Percentiles rank a stretch among this genome's conserved stretches.
Evolutionary conservation across 176 grass and related monocot species (phyloP).

Genomic region (Triticum turgidum): DNA sequence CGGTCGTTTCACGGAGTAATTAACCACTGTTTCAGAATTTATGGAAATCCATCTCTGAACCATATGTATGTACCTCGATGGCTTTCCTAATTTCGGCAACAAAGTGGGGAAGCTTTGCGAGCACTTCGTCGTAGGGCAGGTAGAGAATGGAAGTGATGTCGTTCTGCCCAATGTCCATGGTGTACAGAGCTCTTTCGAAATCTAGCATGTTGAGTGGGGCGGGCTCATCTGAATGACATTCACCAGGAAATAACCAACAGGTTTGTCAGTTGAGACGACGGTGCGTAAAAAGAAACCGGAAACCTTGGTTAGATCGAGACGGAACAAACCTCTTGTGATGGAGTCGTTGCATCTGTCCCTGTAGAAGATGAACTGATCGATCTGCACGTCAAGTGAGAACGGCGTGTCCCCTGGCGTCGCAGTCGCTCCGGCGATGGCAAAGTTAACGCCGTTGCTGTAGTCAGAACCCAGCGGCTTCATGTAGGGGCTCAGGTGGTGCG

Average conservation of each 20-base stretch:
- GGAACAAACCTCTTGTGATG: constrained; percentile 38
- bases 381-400: constrained; percentile 56
- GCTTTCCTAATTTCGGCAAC: constrained; percentile 68
- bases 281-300: not conserved
- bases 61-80: constrained; percentile 41
- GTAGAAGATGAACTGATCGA: constrained; percentile 68
- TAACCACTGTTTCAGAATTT: not conserved
- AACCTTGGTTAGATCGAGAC: not conserved
- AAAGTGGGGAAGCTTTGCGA: constrained; percentile 54
- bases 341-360: constrained; percentile 47
- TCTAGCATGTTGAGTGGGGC: constrained; percentile 36
- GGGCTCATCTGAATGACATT: constrained; percentile 36
- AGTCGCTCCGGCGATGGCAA: constrained; percentile 53
- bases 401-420: constrained; percentile 29
- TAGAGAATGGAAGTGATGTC: constrained; percentile 60
- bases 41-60: not conserved
- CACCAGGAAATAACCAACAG: not conserved
- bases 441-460: constrained; percentile 64
- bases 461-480: constrained; percentile 63
- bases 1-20: not conserved
- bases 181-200: constrained; percentile 62
- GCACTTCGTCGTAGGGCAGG: constrained; percentile 44
- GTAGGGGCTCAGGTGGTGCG: constrained; percentile 62
- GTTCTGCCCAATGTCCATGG: constrained; percentile 90
- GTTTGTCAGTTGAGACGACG: not conserved